These are phyloP conservation scores for Trypanosoma mega DNA, from an alignment of 208 protist species.

Conservation along the genomic window DNA sequence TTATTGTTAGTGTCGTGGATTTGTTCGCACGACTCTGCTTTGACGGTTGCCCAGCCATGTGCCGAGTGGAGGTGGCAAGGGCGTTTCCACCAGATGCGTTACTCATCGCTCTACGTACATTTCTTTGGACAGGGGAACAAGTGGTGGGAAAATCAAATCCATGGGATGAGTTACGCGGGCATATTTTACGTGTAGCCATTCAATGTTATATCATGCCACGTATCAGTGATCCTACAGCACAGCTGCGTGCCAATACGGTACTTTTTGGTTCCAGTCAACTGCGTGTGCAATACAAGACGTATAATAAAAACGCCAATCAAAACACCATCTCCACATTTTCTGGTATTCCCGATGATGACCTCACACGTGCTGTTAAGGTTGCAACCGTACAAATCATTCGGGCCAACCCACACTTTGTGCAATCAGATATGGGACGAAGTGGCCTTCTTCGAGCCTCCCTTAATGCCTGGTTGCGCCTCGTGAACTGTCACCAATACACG, in stretches of 20 bases:
- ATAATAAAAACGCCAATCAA: no score
- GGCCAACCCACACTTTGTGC: slow-evolving; percentile 67
- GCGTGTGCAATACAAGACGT: slow-evolving; percentile 33
- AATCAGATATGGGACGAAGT: slow-evolving; percentile 45
- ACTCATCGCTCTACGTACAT: slow-evolving; percentile 35
- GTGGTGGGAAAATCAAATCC: slow-evolving; percentile 29
- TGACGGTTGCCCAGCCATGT: slow-evolving; percentile 54
- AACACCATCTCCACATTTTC: no score
- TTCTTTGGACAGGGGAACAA: slow-evolving; percentile 48
- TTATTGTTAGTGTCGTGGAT: slow-evolving; percentile 50
- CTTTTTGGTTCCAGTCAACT: slow-evolving; percentile 70
- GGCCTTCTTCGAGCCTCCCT: slow-evolving; percentile 45
- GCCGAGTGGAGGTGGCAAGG: slow-evolving; percentile 38
- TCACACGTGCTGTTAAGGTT: slow-evolving; percentile 47
- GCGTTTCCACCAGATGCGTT: slow-evolving; percentile 45
- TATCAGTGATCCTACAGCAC: slow-evolving; percentile 40
- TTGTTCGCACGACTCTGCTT: slow-evolving; percentile 62
- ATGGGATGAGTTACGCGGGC: slow-evolving; percentile 48
- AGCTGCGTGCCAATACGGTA: slow-evolving; percentile 63
- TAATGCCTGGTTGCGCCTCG: slow-evolving; percentile 47
- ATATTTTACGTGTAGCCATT: slow-evolving; percentile 57
- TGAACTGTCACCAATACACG: slow-evolving; percentile 53
- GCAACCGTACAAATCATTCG: slow-evolving; percentile 44
- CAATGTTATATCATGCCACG: slow-evolving; percentile 50
- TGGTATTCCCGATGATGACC: slow-evolving; percentile 46